phyloP scores from a whole-genome alignment of 805 yeast genomes.

The Priceomyces carsonii region DNA sequence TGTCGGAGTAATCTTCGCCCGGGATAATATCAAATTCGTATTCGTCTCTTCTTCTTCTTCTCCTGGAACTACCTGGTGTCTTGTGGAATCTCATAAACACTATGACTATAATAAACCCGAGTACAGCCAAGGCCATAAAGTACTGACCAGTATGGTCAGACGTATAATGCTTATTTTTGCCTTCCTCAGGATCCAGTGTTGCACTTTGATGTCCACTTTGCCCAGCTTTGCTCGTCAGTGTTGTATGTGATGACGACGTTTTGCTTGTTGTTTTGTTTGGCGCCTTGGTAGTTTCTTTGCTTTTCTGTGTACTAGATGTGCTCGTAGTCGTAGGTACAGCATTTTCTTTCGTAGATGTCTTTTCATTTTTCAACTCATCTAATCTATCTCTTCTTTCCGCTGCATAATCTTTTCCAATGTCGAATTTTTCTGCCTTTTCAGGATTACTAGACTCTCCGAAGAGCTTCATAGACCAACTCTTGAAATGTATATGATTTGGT shows the following conservation, averaged over 20 bases:
- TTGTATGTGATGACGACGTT: slow-evolving; percentile 4
- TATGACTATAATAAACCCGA: slow-evolving; percentile 57
- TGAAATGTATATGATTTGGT: slow-evolving; percentile 40
- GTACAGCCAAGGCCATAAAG: slow-evolving; percentile 55
- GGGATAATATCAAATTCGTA: slow-evolving; percentile 79
- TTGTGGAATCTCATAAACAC: slow-evolving; percentile 46
- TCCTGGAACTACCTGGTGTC: slow-evolving; percentile 40
- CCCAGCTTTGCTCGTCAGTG: slow-evolving; percentile 4
- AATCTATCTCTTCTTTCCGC: slow-evolving; percentile 31
- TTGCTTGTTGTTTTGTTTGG: slow-evolving; percentile 1
- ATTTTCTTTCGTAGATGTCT: slow-evolving; percentile 7
- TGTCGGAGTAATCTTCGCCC: slow-evolving; percentile 55
- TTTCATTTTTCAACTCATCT: slow-evolving; percentile 11
- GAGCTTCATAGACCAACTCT: slow-evolving; percentile 73
- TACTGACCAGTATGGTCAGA: slow-evolving; percentile 58
- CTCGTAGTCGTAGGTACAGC: slow-evolving; percentile 12
- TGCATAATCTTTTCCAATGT: slow-evolving; percentile 50
- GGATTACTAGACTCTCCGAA: slow-evolving; percentile 81
- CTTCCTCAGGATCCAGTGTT: too few species aligned
- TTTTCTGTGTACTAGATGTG: slow-evolving; percentile 11
- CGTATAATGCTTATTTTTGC: slow-evolving; percentile 34
- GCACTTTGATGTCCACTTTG: too few species aligned
- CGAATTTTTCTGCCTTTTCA: slow-evolving; percentile 57
- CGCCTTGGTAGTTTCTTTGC: slow-evolving; percentile 4
- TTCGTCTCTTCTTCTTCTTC: slow-evolving; percentile 66